These are phyloP conservation scores for Globisporangium barbulae DNA, from an alignment of 352 stramenopile species.

Conservation along the genomic window DNA sequence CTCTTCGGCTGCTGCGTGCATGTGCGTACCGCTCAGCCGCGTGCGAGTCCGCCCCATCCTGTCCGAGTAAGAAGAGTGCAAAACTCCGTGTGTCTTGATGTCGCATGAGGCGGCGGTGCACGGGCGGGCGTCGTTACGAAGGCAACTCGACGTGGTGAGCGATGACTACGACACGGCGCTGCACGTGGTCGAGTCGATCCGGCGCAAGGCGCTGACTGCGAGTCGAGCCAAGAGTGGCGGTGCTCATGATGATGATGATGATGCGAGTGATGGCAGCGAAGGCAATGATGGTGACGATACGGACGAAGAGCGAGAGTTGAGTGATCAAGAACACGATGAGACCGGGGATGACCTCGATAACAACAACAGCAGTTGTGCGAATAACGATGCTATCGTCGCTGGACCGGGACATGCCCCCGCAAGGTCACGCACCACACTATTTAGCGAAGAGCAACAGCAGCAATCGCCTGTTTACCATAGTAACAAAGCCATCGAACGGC, in stretches of 20 bases:
- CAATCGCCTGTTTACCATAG: not conserved
- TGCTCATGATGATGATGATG: not conserved
- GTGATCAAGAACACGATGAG: not conserved
- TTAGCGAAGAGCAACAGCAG: not conserved
- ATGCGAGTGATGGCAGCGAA: not conserved
- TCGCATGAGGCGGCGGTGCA: conserved; percentile 5
- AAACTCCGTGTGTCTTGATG: not conserved
- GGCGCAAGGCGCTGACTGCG: conserved; percentile 15
- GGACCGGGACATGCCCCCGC: not conserved
- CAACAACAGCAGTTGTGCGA: not conserved
- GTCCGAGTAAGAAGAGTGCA: too few species aligned
- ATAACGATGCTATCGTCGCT: not conserved
- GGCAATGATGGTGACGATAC: not conserved
- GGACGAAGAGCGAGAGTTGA: not conserved
- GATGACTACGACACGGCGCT: conserved; percentile 19
- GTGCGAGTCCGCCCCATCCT: too few species aligned
- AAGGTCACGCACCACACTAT: not conserved
- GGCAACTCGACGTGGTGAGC: not conserved
- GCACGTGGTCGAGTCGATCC: conserved; percentile 20
- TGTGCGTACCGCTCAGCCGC: too few species aligned
- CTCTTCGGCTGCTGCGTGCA: too few species aligned
- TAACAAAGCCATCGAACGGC: conserved; percentile 1
- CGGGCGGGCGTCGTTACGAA: not conserved
- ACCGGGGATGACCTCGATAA: not conserved
- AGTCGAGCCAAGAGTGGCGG: not conserved